These are phyloP conservation scores for Microcera coccophila DNA, from an alignment of 2,329 filamentous ascomycete species.

Conservation along the genomic window DNA sequence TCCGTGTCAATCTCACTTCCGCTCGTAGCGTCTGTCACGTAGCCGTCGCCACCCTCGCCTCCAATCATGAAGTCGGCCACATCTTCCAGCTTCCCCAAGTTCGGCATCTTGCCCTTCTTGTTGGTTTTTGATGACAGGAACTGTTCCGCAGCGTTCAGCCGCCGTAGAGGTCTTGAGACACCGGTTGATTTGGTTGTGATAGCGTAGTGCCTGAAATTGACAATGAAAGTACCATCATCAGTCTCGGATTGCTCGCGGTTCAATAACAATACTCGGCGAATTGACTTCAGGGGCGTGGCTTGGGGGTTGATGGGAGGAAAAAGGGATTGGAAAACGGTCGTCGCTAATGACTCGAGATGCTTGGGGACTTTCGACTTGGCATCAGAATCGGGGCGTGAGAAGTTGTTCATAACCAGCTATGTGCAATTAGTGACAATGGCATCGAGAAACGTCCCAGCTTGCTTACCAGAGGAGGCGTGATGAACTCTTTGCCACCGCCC, in stretches of 20 bases:
- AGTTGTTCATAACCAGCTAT: conserved; percentile 96
- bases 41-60: conserved; percentile 68
- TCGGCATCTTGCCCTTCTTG: conserved; percentile 70
- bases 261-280: conserved; percentile 82
- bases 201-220: conserved; percentile 90
- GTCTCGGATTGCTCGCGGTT: conserved; percentile 67
- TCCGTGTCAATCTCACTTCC: conserved; percentile 93
- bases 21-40: conserved; percentile 79
- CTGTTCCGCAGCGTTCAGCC: conserved; percentile 82
- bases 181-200: conserved; percentile 87
- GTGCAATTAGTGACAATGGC: conserved; percentile 23
- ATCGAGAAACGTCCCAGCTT: neutral
- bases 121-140: conserved; percentile 59
- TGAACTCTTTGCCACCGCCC: conserved; percentile 78
- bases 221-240: conserved; percentile 67
- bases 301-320: conserved; percentile 96
- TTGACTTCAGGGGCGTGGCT: conserved; percentile 83
- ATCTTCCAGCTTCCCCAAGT: conserved; percentile 85
- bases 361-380: conserved; percentile 73
- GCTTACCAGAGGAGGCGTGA: conserved; percentile 72
- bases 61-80: conserved; percentile 94
- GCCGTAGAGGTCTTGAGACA: conserved; percentile 76
- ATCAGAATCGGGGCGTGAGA: conserved; percentile 62
- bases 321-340: conserved; percentile 90
- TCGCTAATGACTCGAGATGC: conserved; percentile 88